Evolutionary conservation across 1,284 basidiomycete species (phyloP).

Genomic region (Moesziomyces parantarcticus): DNA sequence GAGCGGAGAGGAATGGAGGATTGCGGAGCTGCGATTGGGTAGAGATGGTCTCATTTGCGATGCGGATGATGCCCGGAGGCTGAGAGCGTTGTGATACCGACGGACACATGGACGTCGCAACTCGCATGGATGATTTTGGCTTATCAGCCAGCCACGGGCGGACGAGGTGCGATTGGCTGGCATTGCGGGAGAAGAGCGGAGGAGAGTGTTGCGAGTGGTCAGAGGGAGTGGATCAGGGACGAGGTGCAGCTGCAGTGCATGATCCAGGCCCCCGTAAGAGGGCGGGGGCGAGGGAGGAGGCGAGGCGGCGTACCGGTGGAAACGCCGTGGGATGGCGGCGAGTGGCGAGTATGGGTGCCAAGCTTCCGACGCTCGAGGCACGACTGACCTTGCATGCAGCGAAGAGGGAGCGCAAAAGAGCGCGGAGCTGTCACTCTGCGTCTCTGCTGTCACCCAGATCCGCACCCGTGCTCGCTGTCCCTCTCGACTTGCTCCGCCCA

Average conservation of each 20-base stretch:
- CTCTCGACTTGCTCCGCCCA: not conserved
- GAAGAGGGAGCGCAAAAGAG: too few relatives aligned
- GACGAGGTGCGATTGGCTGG: slow-evolving; percentile 12
- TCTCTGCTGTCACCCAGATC: not conserved
- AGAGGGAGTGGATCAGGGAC: slow-evolving; percentile 2
- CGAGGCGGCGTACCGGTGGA: too few relatives aligned
- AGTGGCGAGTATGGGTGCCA: slow-evolving; percentile 26
- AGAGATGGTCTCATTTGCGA: slow-evolving; percentile 31
- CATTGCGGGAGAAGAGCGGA: not conserved
- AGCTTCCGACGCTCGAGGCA: slow-evolving; percentile 41
- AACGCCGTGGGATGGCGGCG: too few relatives aligned
- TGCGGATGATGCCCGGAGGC: slow-evolving; percentile 7
- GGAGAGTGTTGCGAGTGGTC: not conserved
- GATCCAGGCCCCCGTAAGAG: not conserved
- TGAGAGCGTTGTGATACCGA: not conserved
- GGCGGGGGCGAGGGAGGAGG: too few relatives aligned
- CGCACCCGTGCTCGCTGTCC: too few relatives aligned
- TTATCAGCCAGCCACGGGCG: slow-evolving; percentile 6
- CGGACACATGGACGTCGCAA: not conserved
- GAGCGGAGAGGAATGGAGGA: not conserved
- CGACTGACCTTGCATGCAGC: slow-evolving; percentile 14
- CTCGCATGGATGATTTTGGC: slow-evolving; percentile 2
- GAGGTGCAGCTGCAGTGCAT: not conserved
- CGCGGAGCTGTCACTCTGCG: too few relatives aligned
- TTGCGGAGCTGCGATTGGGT: slow-evolving; percentile 16